A percentile compares a stretch with the other conserved stretches of the same genome.
Evolutionary conservation across 1,284 basidiomycete genomes (phyloP).

Genomic region (Moesziomyces sp.): DNA sequence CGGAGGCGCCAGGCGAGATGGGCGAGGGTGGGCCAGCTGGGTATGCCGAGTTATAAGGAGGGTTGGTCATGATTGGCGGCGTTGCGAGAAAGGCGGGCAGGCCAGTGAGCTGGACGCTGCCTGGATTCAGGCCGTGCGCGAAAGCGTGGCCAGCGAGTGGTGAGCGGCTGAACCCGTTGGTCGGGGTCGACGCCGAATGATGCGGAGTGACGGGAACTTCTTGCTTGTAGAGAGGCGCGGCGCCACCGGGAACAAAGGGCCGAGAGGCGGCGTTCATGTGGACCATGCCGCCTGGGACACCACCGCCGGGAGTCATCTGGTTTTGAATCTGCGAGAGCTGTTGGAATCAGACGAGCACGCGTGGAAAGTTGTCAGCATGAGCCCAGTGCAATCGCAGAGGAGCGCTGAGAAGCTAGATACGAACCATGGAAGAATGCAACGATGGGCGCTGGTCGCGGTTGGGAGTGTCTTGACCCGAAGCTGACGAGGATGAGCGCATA

Average conservation of each 20-base stretch:
- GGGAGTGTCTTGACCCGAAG: constrained; percentile 6
- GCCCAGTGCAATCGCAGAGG: not conserved
- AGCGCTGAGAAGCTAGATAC: not conserved
- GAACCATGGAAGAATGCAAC: constrained; percentile 6
- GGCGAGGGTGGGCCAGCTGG: constrained; percentile 32
- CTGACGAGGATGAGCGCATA: not conserved
- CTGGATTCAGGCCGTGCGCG: constrained; percentile 26
- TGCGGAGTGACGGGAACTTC: constrained; percentile 10
- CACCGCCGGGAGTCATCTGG: constrained; percentile 21
- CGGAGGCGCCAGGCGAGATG: constrained; percentile 18
- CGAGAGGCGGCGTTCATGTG: constrained; percentile 33
- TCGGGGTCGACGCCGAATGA: not conserved
- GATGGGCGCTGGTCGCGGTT: not conserved
- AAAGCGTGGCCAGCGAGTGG: constrained; percentile 22
- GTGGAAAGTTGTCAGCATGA: not conserved
- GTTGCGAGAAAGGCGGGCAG: constrained; percentile 35
- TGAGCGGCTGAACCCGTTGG: constrained; percentile 10
- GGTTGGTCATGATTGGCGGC: constrained; percentile 20
- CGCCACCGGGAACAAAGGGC: constrained; percentile 32
- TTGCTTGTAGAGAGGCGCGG: constrained; percentile 13
- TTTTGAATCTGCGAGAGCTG: constrained; percentile 47
- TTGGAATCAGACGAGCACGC: too few relatives aligned
- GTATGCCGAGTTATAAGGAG: constrained; percentile 10
- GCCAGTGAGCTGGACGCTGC: constrained; percentile 44
- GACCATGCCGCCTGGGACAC: constrained; percentile 15